Evolutionary conservation across 1,284 basidiomycete species (phyloP).

Genomic region (Bjerkandera adusta): DNA sequence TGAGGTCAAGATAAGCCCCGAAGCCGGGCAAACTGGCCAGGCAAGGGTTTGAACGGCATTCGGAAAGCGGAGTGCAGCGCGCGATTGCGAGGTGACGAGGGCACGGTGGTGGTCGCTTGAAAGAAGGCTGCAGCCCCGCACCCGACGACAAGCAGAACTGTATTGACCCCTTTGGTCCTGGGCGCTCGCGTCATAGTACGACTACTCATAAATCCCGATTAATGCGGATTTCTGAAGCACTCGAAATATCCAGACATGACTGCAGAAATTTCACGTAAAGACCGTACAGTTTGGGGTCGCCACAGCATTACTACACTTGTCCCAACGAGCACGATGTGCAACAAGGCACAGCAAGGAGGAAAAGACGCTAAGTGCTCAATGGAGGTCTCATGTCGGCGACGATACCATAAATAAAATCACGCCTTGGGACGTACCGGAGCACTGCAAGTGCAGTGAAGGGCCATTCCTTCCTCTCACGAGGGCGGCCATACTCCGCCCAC

Average conservation of each 20-base stretch:
- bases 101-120: too few relatives aligned
- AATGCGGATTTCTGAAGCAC: too few relatives aligned
- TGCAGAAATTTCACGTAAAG: not conserved
- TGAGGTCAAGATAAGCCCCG: not conserved
- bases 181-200: too few relatives aligned
- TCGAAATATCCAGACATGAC: too few relatives aligned
- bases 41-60: not conserved
- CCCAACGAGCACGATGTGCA: not conserved
- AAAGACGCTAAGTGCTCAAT: not conserved
- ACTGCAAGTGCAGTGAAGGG: not conserved
- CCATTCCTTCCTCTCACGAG: slow-evolving; percentile 50
- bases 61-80: too few relatives aligned
- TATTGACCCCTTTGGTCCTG: too few relatives aligned
- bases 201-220: too few relatives aligned
- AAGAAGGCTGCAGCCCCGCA: too few relatives aligned
- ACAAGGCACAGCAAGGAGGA: not conserved
- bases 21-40: not conserved
- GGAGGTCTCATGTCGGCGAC: not conserved
- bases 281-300: not conserved
- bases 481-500: slow-evolving; percentile 64
- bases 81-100: too few relatives aligned
- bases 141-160: too few relatives aligned
- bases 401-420: not conserved
- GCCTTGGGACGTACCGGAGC: not conserved
- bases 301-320: not conserved